Base-by-base conservation (phyloP, 176 grass and related monocot species). In the Musa troglodytarum region DNA sequence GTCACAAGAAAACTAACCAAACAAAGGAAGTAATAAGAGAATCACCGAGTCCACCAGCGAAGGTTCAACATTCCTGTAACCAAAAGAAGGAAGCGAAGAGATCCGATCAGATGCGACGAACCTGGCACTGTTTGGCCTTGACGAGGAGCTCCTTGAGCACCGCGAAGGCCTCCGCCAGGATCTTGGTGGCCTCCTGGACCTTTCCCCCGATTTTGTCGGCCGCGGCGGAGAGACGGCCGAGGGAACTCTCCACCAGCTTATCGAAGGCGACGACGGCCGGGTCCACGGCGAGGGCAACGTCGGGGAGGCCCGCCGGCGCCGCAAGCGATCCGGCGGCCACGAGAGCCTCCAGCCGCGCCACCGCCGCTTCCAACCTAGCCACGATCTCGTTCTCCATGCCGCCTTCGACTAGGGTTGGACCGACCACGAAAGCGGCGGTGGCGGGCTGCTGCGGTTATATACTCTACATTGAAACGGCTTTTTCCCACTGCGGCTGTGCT, bases 121-220 rank as follows among this genome's bases (percentile, higher is more conserved):
- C 88, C 81, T 84, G 67, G 29, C 65, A 82, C 21, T 82, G 75
- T 24, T 82, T 90, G 50, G 84, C 81, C 72, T 78, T 87, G 78
- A 73, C 24, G 53, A 90, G 81, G 55, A 90, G 88, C 11, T 82
- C 81, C 75, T 78, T 90, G 26, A 53, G 75, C 23, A 82, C 58
- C 50, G 72, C 66, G 72, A 90, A 90, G 58, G 88, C 82, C 78
- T 79, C 86, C 81, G 86, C 88, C 49, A 90, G 16, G 76, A 79
- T 58, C 69, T 62, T 54, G 15, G 84, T 82, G 64, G 71, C 71
- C 52, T 86, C 79, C 3, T 74, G 81, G 50, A 87, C 88, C 28
- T 87, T 76, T 24, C 75, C 78, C 8, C 84, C 84, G 52, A 90
- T 90, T 65, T 84, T 84, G 5, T 63, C 70, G 2, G 88, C 84